A percentile compares a stretch with the other conserved stretches of the same genome.
phyloP scores from a whole-genome alignment of 768 basidiomycete genomes.

The Hypholoma fasciculare region DNA sequence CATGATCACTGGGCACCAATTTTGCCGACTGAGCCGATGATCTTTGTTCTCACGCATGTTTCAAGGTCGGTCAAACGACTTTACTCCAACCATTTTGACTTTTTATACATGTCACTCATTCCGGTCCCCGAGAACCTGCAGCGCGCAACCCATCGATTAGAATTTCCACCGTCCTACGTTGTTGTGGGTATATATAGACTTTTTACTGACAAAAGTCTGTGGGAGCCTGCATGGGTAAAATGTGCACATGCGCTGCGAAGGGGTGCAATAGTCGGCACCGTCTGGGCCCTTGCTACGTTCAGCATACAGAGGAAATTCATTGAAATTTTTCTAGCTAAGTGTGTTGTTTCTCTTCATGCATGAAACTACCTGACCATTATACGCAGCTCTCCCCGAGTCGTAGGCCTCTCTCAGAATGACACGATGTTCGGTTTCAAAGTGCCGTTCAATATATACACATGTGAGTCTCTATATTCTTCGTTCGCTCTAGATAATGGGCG shows the following conservation, averaged over 20 bases:
- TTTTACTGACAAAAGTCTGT: constrained; percentile 68
- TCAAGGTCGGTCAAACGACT: too few species aligned
- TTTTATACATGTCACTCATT: too few species aligned
- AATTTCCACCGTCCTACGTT: constrained; percentile 82
- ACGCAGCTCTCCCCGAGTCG: constrained; percentile 59
- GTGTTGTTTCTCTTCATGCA: not conserved
- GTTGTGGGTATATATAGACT: constrained; percentile 85
- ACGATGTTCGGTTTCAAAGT: constrained; percentile 64
- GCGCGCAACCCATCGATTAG: constrained; percentile 60
- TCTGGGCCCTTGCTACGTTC: constrained; percentile 73
- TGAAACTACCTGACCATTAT: not conserved
- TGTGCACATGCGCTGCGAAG: constrained; percentile 75
- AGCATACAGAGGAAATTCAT: constrained; percentile 71
- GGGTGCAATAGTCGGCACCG: constrained; percentile 65
- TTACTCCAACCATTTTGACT: too few species aligned
- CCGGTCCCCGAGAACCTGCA: constrained; percentile 34
- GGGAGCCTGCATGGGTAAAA: constrained; percentile 81
- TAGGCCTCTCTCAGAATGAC: constrained; percentile 56
- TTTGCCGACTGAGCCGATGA: too few species aligned
- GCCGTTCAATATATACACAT: constrained; percentile 72
- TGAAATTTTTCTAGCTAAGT: constrained; percentile 64
- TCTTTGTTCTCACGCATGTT: too few species aligned
- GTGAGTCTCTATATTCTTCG: constrained; percentile 40
- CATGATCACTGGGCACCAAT: too few species aligned
- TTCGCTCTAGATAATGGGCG: not conserved